Base-by-base conservation (phyloP, 306 rosid species). In the Nissolia schottii region DNA sequence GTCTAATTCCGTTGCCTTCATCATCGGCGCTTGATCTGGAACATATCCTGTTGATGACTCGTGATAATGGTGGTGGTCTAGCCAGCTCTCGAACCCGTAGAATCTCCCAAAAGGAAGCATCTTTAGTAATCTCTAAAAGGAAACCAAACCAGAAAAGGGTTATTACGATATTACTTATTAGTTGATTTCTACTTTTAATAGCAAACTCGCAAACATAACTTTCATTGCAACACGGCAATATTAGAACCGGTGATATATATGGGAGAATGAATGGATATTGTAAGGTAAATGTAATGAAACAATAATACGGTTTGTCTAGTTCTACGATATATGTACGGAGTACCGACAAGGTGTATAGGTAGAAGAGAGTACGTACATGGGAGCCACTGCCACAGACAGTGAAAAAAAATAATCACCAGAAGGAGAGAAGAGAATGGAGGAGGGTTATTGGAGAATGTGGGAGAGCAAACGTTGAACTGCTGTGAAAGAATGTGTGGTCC, bases 41-140 rank as follows among this genome's bases (percentile, higher is more conserved):
- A 57, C 27, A 19, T 43, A 65, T 34, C 41, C 59, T 0, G 51
- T 27, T 53, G 31, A 20, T 51, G 58, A 56, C 5, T 49, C 51
- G 6, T 32, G 77, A 50, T 15, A 22, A 11, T 45, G 49, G 11
- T 10, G 50, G 6, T 45, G 51, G 51, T 80, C 81, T 18, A 67
- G 45, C 81, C 73, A 75, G 29, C 80, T 65, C 61, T 79, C 70
- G 11, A 70, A 78, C 4, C 79, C 84, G 12, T 65, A 66, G 81
- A 68, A 79, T 71, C 81, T 78, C 71, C 72, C 64, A 22, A 82
- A 87, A 37, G 91, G 87, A 66, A 82, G 75, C 92, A 87, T 87
- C 23, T 32, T 66, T 25, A n/a, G n/a, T 45, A n/a, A 3, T 45
- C 1, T n/a, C 20, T 14, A 41, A 23, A 20, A 22, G 27, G 67